Conservation (phyloP, 768 basidiomycete species). For the Suillus cothurnatus region DNA sequence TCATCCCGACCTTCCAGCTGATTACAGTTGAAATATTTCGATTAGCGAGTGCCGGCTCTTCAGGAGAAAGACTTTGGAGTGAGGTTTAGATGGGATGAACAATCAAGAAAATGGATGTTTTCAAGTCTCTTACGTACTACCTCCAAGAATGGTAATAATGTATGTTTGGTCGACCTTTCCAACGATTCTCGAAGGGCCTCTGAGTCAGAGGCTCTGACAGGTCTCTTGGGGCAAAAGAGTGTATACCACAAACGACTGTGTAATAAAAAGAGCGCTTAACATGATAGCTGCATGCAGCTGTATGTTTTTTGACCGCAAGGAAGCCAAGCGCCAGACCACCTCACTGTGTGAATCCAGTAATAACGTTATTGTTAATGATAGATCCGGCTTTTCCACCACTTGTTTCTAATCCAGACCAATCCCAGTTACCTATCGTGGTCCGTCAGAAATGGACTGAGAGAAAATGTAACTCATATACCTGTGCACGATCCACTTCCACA, state of each 20-base stretch:
- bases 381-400: conserved; percentile 47
- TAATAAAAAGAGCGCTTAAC: neutral
- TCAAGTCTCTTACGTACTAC: neutral
- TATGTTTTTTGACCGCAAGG: neutral
- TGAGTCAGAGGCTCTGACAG: no score
- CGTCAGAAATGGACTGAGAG: neutral
- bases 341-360: conserved; percentile 33
- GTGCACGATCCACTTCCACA: conserved; percentile 55
- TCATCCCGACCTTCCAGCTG: neutral
- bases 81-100: neutral
- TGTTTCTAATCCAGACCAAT: conserved; percentile 49
- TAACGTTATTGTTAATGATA: conserved; percentile 30
- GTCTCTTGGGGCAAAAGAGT: no score
- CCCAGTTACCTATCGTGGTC: conserved; percentile 43
- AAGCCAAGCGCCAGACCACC: neutral
- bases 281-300: neutral
- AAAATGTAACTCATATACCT: conserved; percentile 34
- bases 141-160: neutral
- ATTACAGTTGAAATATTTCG: neutral
- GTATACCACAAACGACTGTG: neutral
- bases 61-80: neutral
- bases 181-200: no score
- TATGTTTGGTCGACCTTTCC: no score
- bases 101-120: neutral
- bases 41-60: neutral